These are phyloP conservation scores for Suillus sp. DNA, from an alignment of 768 basidiomycete species.

Conservation along the genomic window DNA sequence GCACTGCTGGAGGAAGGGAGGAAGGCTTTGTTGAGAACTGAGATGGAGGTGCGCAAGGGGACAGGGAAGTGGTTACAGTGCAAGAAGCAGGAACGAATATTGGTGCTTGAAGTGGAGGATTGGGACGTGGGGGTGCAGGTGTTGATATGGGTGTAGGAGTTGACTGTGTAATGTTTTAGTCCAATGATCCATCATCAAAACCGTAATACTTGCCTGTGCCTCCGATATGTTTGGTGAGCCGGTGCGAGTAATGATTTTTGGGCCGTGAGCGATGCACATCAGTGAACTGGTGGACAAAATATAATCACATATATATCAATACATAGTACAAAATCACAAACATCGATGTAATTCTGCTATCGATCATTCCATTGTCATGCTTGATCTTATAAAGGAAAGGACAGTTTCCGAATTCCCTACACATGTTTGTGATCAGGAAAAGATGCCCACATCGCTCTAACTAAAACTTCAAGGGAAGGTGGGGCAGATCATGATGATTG, in stretches of 20 bases:
- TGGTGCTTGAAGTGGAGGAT: conserved; percentile 24
- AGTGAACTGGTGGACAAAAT: no score
- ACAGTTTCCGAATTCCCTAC: no score
- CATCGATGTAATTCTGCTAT: no score
- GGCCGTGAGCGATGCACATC: conserved; percentile 31
- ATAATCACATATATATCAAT: no score
- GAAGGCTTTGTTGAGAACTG: conserved; percentile 15
- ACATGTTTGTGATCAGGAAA: no score
- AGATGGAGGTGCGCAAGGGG: neutral
- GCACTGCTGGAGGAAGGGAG: conserved; percentile 11
- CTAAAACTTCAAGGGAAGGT: no score
- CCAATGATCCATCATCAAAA: neutral
- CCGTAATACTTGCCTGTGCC: conserved; percentile 8
- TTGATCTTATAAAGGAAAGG: no score
- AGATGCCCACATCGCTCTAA: no score
- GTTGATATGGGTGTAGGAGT: neutral
- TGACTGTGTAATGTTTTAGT: conserved; percentile 7
- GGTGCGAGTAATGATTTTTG: conserved; percentile 14
- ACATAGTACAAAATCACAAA: no score
- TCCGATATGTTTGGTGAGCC: conserved; percentile 7
- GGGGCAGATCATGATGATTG: no score
- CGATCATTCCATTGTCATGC: no score
- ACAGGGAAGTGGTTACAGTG: neutral
- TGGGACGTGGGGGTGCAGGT: neutral
- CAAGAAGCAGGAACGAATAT: conserved; percentile 10